Evolutionary conservation across 257 asterid species (phyloP).

Genomic region (Thymus mandschuricus): DNA sequence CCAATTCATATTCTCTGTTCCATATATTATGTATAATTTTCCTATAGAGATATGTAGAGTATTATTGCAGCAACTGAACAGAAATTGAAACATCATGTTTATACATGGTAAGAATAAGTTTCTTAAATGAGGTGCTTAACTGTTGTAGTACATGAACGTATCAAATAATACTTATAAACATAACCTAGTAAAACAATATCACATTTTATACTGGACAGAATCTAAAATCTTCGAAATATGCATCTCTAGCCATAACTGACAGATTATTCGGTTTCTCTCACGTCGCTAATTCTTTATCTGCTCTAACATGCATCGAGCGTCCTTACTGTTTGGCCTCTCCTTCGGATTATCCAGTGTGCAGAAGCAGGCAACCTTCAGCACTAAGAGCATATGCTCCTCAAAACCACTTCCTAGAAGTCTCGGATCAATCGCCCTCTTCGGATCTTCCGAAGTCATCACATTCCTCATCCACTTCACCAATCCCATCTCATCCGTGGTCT

Average conservation of each 20-base stretch:
- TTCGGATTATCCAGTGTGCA: conserved; percentile 82
- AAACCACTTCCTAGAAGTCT: conserved; percentile 67
- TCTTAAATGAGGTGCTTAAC: conserved; percentile 3
- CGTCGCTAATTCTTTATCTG: conserved; percentile 60
- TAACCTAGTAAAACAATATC: not conserved
- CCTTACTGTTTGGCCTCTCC: conserved; percentile 92
- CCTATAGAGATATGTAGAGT: not conserved
- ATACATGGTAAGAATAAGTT: conserved; percentile 9
- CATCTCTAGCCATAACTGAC: conserved; percentile 20
- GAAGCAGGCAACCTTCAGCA: conserved; percentile 89
- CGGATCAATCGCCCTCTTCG: conserved; percentile 69
- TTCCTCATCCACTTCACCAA: conserved; percentile 90
- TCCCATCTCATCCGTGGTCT: conserved; percentile 70
- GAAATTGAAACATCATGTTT: conserved; percentile 1
- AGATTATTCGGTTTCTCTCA: conserved; percentile 23
- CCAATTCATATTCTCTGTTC: not conserved
- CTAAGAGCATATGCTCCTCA: conserved; percentile 91
- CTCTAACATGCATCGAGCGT: conserved; percentile 76
- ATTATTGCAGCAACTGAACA: not conserved
- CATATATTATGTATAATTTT: not conserved
- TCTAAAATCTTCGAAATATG: conserved; percentile 17
- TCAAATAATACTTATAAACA: conserved; percentile 3
- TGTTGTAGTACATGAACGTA: conserved; percentile 6
- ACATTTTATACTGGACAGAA: conserved; percentile 29
- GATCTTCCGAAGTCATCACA: conserved; percentile 77